A percentile compares a stretch with the other conserved stretches of the same genome.
phyloP scores from a whole-genome alignment of 208 protist genomes.

The Trypanosoma boissoni region DNA sequence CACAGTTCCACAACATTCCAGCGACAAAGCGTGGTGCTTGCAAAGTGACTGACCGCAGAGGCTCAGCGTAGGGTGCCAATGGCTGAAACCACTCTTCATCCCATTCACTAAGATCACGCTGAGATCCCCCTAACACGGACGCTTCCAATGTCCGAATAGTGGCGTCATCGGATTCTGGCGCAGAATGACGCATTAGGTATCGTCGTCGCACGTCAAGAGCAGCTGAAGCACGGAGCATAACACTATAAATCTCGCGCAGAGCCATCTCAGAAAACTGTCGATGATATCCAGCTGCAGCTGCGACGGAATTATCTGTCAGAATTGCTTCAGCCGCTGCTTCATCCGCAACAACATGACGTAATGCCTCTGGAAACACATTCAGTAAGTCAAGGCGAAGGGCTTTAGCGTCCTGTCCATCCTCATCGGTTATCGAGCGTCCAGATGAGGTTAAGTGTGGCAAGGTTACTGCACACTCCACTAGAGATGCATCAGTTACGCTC shows the following conservation, averaged over 20 bases:
- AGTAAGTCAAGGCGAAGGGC: conserved; percentile 3
- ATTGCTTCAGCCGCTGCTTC: conserved; percentile 12
- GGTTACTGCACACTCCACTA: not conserved
- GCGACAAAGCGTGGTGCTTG: conserved; percentile 54
- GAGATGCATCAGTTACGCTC: not conserved
- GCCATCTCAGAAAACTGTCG: conserved; percentile 25
- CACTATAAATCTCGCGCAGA: conserved; percentile 14
- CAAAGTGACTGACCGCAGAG: conserved; percentile 34
- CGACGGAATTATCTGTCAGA: not conserved
- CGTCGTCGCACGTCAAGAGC: conserved; percentile 1
- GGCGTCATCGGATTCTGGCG: not conserved
- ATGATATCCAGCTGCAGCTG: conserved; percentile 15
- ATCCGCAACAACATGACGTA: conserved; percentile 19
- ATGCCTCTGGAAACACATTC: conserved; percentile 20
- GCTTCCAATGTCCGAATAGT: not conserved
- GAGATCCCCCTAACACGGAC: conserved; percentile 4
- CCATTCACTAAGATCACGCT: conserved; percentile 19
- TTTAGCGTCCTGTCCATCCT: conserved; percentile 13
- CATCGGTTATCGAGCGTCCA: not conserved
- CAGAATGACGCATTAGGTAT: conserved; percentile 11
- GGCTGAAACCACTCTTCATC: conserved; percentile 9
- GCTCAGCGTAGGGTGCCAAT: conserved; percentile 1
- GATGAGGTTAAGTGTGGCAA: not conserved
- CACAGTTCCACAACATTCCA: conserved; percentile 63
- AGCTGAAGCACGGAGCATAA: not conserved